Conservation (phyloP, 495 filamentous ascomycete species). For the Penicillium chermesinum region DNA sequence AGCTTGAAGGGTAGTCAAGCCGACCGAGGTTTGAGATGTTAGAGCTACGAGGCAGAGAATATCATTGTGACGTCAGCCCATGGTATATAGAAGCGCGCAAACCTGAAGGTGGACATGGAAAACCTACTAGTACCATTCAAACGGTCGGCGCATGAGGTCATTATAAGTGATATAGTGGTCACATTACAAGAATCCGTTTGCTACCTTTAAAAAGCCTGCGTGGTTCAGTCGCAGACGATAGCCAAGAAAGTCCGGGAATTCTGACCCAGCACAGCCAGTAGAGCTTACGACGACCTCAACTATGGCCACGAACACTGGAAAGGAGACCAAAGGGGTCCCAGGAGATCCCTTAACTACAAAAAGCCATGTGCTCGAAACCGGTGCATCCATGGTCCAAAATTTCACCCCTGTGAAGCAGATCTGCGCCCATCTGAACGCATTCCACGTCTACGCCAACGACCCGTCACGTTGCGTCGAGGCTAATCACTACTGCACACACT, state of each 20-base stretch:
- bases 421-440: slow-evolving; percentile 79
- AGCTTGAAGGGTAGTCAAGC: no score
- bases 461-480: slow-evolving; percentile 64
- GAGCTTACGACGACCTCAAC: no score
- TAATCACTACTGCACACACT: slow-evolving; percentile 80
- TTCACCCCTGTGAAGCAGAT: slow-evolving; percentile 71
- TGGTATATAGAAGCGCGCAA: neutral
- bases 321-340: slow-evolving; percentile 31
- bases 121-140: no score
- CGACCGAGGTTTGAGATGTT: no score
- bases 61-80: slow-evolving; percentile 14
- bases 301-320: neutral
- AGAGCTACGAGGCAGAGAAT: no score
- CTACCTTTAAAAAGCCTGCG: no score
- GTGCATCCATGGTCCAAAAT: slow-evolving; percentile 57
- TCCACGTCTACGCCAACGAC: slow-evolving; percentile 73
- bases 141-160: no score
- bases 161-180: no score
- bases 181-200: no score
- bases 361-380: slow-evolving; percentile 60
- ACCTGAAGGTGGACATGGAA: neutral
- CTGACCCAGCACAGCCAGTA: no score
- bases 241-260: no score
- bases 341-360: slow-evolving; percentile 51
- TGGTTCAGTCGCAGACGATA: no score